Percentiles rank a stretch among this genome's conserved stretches.
Evolutionary conservation across 306 rosid genomes (phyloP).

Genomic region (Cajanus cajan): DNA sequence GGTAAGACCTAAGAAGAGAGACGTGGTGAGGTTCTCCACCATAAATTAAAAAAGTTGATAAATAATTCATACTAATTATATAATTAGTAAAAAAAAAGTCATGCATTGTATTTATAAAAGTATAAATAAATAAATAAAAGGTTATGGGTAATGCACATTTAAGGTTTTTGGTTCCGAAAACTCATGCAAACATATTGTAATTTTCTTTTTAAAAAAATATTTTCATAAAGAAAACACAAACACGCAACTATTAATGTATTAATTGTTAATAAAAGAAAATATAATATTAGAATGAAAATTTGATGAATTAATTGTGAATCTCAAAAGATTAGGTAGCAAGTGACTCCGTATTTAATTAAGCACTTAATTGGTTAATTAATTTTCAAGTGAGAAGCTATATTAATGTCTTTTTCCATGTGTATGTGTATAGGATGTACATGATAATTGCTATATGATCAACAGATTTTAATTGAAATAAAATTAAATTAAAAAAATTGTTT

Average conservation of each 20-base stretch:
- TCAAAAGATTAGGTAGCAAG: background rate
- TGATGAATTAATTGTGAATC: background rate
- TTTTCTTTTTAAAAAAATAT: too few species aligned
- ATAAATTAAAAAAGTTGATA: too few species aligned
- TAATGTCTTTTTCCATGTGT: background rate
- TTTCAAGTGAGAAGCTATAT: background rate
- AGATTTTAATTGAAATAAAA: background rate
- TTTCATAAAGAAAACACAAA: background rate
- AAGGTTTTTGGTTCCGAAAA: too few species aligned
- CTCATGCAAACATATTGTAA: too few species aligned
- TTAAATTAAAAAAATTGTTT: background rate
- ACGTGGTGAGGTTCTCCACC: too few species aligned
- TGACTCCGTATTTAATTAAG: background rate
- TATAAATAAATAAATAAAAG: too few species aligned
- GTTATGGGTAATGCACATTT: too few species aligned
- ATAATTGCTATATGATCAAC: background rate
- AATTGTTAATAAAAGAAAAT: background rate
- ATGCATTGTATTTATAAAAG: background rate
- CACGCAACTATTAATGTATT: background rate
- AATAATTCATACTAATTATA: too few species aligned
- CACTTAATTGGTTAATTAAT: background rate
- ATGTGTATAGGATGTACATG: too few species aligned
- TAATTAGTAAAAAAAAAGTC: too few species aligned
- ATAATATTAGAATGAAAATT: background rate
- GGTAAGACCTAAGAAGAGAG: too few species aligned